Percentiles rank a stretch among this genome's conserved stretches.
Conservation (phyloP, 2,329 filamentous ascomycete genomes). For the Fusarium nematophilum region DNA sequence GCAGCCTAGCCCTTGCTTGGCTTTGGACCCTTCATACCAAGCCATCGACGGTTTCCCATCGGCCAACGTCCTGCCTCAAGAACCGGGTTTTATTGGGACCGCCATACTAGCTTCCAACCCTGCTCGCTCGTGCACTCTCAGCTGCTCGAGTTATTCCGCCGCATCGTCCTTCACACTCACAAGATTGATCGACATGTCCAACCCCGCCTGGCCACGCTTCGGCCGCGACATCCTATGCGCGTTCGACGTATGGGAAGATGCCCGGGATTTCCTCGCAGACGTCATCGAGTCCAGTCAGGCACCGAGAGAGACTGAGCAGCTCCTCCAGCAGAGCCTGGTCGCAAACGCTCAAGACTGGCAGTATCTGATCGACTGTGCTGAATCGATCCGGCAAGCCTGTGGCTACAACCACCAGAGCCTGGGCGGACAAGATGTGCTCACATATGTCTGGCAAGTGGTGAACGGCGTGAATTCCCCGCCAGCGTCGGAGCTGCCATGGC, state of each 20-base stretch:
- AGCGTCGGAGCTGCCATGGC: slow-evolving; percentile 45
- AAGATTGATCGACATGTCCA: slow-evolving; percentile 27
- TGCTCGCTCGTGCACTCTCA: slow-evolving; percentile 1
- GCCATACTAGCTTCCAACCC: slow-evolving; percentile 1
- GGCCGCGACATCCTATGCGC: slow-evolving; percentile 44
- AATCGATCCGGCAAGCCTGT: slow-evolving; percentile 39
- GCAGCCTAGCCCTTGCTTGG: neutral
- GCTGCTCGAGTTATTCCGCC: neutral
- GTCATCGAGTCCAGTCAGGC: slow-evolving; percentile 43
- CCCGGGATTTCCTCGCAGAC: slow-evolving; percentile 47
- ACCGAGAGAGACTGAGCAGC: slow-evolving; percentile 43
- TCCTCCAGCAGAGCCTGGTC: slow-evolving; percentile 47
- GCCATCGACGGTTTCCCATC: neutral
- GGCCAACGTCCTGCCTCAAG: neutral
- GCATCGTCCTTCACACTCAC: slow-evolving; percentile 2
- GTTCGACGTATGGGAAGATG: slow-evolving; percentile 49
- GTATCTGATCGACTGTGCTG: slow-evolving; percentile 49
- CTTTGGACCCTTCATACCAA: neutral
- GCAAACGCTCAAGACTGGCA: slow-evolving; percentile 51
- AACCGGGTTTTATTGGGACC: neutral
- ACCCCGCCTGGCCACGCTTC: slow-evolving; percentile 29
- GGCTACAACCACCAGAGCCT: slow-evolving; percentile 32
- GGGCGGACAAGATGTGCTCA: slow-evolving; percentile 49
- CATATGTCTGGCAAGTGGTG: slow-evolving; percentile 45
- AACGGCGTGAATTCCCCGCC: slow-evolving; percentile 15